Evolutionary conservation across 306 rosid species (phyloP), one percentile per base, ranked within the genome.

Genomic region (Vicia villosa): DNA sequence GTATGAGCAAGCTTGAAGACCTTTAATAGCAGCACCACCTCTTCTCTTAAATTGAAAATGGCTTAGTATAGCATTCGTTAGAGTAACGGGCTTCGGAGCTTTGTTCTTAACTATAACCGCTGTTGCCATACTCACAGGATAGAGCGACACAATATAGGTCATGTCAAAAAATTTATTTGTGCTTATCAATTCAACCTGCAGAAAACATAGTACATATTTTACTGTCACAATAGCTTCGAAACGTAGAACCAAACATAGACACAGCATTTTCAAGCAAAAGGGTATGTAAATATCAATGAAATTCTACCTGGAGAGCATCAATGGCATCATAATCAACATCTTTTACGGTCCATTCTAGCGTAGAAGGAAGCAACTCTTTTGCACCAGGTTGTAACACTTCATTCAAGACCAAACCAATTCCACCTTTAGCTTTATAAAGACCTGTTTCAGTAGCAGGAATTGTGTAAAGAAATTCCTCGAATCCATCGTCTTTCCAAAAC

Each of bases 311-410:
- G 5, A 94, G 82, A 68, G 98, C 97, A 75, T 94, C 98, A 42
- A 94, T 85, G 79, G 98, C 70, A 65, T 94, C 98, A 8, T 85
- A 85, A 49, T 94, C 97, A 77, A 79, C 95, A 79, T 94, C 94
- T 52, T 56, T 85, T 4, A 94, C 86, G 24, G 80, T 87, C 98
- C 98, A 90, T 50, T 94, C 83, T 50, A 85, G 62, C 70, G 81
- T 64, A 9, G 96, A 69, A 42, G 87, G 92, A 40, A 83, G 66
- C 14, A 85, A 69, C 24, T 71, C 85, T 72, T 83, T 88, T 21
- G 87, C 63, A 37, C 83, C 81, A 16, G 87, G 76, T 47, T 85
- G 77, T 1, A 88, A 26, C 0, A 78, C 84, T 60, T 86, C 92
- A 73, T 88, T 86, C 22, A 94, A 66, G 22, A 88, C 89, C 81